These are phyloP conservation scores for Phalaenopsis hybrid DNA, from an alignment of 116 monocot genomes.

Conservation along the genomic window DNA sequence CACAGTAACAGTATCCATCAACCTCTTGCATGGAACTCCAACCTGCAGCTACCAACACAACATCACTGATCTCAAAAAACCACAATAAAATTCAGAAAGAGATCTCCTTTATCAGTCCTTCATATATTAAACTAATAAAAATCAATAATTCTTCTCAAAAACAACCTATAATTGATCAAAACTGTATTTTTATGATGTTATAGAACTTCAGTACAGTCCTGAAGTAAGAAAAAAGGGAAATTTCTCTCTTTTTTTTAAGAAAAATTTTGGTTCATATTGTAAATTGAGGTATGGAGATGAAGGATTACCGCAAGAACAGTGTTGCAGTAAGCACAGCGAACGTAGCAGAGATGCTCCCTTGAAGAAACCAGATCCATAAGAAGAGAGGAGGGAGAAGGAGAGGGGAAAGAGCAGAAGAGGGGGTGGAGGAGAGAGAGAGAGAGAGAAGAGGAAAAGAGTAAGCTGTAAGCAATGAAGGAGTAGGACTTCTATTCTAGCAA, in stretches of 20 bases:
- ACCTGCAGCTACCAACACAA: conserved; percentile 23
- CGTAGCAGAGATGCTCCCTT: conserved; percentile 33
- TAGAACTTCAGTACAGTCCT: no score
- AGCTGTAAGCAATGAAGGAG: neutral
- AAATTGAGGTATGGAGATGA: neutral
- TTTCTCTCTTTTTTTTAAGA: no score
- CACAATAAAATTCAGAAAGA: no score
- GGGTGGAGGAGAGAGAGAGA: neutral
- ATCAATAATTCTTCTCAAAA: neutral
- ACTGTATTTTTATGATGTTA: no score
- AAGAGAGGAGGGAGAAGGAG: neutral
- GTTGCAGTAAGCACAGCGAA: conserved; percentile 44
- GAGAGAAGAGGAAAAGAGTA: neutral
- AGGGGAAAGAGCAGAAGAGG: neutral
- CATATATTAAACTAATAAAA: neutral
- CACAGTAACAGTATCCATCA: conserved; percentile 41
- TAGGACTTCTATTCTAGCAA: conserved; percentile 19
- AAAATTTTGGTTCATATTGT: no score
- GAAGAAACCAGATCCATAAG: conserved; percentile 46
- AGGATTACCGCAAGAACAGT: conserved; percentile 39
- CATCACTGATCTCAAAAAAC: neutral
- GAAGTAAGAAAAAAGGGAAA: no score
- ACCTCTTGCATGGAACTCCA: conserved; percentile 33
- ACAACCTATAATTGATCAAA: no score
- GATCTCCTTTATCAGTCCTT: no score